Evolutionary conservation across 345 rosid genomes (phyloP), one percentile per base, ranked within the genome.

Genomic region (Durio zibethinus): DNA sequence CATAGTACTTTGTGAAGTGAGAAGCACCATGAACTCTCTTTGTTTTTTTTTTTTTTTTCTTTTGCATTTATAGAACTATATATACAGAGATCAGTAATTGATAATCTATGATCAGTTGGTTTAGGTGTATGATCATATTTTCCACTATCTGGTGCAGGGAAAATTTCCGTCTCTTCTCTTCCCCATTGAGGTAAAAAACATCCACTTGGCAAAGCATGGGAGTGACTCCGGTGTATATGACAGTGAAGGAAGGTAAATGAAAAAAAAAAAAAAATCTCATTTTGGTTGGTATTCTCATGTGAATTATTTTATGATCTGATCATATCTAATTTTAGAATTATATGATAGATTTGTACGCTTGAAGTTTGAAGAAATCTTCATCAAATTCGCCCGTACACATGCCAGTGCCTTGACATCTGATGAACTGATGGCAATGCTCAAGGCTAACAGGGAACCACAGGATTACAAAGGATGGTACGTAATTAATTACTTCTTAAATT

Each of bases 191-290:
- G 59, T 94, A 40, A 81, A 83, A 80, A 93, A 94, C 86, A 91
- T 94, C 47, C 84, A 83, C 0, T 83, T 53, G 77, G 88, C 84
- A 57, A 94, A 93, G 79, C 98, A 94, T 56, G 91, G 94, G 4
- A 94, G 98, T 53, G 98, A 93, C 64, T 85, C 97, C 4, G 98
- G 90, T 16, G 95, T 87, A 40, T 94, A 93, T 72, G 97, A 93
- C 75, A 72, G 81, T 2, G 82, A 94, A 80, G 98, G 98, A 86
- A 85, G 98, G 97, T 88, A 81, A 12, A 56, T 7, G 10, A 27
- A 43, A 20, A 53, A 7, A n/a, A 53, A 7, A n/a, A 1, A 20
- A 53, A 20, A 50, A 4, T 10, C 15, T 11, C 4, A 16, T 47
- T 47, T 31, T 10, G 2, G 38, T 36, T 15, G n/a, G 54, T 50